Conservation (phyloP, 352 stramenopile genomes). For the Globisporangium abappressorium region DNA sequence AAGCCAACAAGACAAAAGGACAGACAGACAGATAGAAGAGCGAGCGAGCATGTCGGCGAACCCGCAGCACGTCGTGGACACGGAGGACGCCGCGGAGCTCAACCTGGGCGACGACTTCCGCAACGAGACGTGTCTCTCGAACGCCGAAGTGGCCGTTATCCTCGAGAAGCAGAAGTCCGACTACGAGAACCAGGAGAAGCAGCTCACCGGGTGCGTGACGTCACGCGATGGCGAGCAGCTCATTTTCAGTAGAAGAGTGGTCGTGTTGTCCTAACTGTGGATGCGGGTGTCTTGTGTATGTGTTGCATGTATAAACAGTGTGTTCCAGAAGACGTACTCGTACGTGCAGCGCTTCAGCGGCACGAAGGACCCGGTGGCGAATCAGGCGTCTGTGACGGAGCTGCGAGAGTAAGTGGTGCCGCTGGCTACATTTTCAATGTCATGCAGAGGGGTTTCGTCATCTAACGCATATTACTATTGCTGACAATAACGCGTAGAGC, state of each 20-base stretch:
- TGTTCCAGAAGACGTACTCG: slow-evolving; percentile 91
- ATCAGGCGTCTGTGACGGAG: slow-evolving; percentile 88
- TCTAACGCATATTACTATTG: neutral
- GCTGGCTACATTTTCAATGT: neutral
- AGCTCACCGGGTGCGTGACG: slow-evolving; percentile 64
- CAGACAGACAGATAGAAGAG: neutral
- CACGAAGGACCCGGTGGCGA: slow-evolving; percentile 89
- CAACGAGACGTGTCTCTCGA: slow-evolving; percentile 87
- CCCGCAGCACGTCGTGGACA: slow-evolving; percentile 87
- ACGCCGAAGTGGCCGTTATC: slow-evolving; percentile 88
- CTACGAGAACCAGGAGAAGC: slow-evolving; percentile 90
- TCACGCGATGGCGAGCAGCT: neutral
- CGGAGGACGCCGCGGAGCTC: slow-evolving; percentile 87
- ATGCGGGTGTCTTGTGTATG: neutral
- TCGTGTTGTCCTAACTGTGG: neutral
- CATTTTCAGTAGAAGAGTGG: neutral
- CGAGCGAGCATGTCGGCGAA: slow-evolving; percentile 59
- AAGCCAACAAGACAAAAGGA: neutral
- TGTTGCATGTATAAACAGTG: slow-evolving; percentile 29
- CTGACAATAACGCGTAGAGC: slow-evolving; percentile 32
- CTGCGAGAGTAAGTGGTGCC: slow-evolving; percentile 72
- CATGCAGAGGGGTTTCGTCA: neutral
- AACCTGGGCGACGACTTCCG: slow-evolving; percentile 88
- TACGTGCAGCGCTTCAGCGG: slow-evolving; percentile 90
- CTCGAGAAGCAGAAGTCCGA: slow-evolving; percentile 89